phyloP scores from a whole-genome alignment of 2,329 filamentous ascomycete genomes.

The Chalaropsis ovoidea region DNA sequence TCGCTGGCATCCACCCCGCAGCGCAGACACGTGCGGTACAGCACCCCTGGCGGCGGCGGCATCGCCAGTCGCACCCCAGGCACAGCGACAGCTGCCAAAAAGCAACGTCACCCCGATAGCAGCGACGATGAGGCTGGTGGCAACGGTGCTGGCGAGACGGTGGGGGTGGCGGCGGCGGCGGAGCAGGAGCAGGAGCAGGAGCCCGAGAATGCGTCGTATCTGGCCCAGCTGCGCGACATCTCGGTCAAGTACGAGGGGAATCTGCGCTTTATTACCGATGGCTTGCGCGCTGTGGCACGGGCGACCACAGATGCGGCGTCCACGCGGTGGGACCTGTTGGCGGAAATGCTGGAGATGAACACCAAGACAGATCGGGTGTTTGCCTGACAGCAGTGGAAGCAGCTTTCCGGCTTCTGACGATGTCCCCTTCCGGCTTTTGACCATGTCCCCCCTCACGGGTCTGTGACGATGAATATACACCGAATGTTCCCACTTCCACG shows the following conservation, averaged over 20 bases:
- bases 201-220: conserved; percentile 37
- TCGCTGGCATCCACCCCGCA: conserved; percentile 33
- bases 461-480: conserved; percentile 23
- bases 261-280: conserved; percentile 60
- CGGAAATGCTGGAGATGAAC: conserved; percentile 60
- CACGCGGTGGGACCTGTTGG: conserved; percentile 67
- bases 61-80: conserved; percentile 19
- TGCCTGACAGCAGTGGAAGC: background rate
- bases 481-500: conserved; percentile 23
- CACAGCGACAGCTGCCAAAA: conserved; percentile 10
- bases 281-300: conserved; percentile 63
- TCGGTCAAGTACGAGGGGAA: conserved; percentile 54
- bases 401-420: too few relatives aligned
- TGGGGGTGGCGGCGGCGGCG: too few relatives aligned
- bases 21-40: conserved; percentile 24
- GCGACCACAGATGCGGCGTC: conserved; percentile 53
- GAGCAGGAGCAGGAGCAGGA: conserved; percentile 31
- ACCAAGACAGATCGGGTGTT: conserved; percentile 29
- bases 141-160: conserved; percentile 33
- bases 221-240: conserved; percentile 46
- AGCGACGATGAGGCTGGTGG: conserved; percentile 26
- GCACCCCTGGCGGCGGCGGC: conserved; percentile 1
- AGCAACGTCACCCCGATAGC: conserved; percentile 24
- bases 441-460: too few relatives aligned
- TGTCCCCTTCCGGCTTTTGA: background rate